A percentile compares a stretch with the other conserved stretches of the same genome.
These are phyloP conservation scores for Neurospora hispaniola DNA, from an alignment of 495 filamentous ascomycete genomes.

Conservation along the genomic window DNA sequence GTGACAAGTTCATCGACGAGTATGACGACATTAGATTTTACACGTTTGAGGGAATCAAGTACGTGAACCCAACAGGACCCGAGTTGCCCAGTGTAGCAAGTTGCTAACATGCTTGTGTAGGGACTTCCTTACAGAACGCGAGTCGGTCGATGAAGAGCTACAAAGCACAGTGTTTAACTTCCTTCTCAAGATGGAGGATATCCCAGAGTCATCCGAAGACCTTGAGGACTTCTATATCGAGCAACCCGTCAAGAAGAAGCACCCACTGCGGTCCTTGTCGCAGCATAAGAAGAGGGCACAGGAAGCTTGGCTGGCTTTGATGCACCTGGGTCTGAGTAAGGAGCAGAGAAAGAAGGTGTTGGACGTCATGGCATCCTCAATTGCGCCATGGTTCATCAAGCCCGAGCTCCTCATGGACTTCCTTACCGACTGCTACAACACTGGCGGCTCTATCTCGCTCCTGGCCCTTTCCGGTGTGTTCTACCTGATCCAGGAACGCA, in stretches of 20 bases:
- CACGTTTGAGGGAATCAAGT: conserved; percentile 62
- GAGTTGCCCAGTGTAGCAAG: background rate
- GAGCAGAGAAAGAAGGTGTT: conserved; percentile 75
- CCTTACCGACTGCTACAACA: conserved; percentile 80
- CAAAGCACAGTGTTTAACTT: conserved; percentile 47
- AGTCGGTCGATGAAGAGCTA: conserved; percentile 32
- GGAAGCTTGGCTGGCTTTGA: conserved; percentile 71
- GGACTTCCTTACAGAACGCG: conserved; percentile 27
- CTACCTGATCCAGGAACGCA: conserved; percentile 84
- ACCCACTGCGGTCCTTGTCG: conserved; percentile 41
- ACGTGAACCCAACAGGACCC: conserved; percentile 17
- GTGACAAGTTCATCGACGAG: conserved; percentile 61
- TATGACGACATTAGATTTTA: conserved; percentile 81
- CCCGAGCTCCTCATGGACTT: conserved; percentile 95
- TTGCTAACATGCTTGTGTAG: conserved; percentile 15
- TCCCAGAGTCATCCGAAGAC: conserved; percentile 50
- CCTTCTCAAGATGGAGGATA: conserved; percentile 52
- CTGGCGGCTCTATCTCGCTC: conserved; percentile 74
- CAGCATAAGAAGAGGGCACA: conserved; percentile 67
- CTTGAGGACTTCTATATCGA: conserved; percentile 55
- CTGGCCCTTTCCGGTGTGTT: conserved; percentile 89
- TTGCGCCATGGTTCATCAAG: conserved; percentile 79
- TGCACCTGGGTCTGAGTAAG: conserved; percentile 52
- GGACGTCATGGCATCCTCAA: conserved; percentile 57
- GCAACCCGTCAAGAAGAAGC: conserved; percentile 40